Base-by-base conservation (phyloP, 495 filamentous ascomycete species). In the Trichoderma orchidacearum region DNA sequence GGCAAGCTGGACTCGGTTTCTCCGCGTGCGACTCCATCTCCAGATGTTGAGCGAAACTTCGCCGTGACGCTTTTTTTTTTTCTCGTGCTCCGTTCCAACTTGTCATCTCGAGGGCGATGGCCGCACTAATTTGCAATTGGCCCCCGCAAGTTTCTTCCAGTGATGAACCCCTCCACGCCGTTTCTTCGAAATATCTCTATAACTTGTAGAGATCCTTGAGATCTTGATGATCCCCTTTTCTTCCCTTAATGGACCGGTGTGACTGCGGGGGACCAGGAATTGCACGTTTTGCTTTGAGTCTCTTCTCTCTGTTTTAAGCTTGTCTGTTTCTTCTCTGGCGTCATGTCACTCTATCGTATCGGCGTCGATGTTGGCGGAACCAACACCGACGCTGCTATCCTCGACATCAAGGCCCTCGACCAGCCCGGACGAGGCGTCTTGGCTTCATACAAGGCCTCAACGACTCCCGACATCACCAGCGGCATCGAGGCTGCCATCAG, bases 401-500 rank as follows among this genome's bases (percentile, higher is more conserved):
- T 41, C n/a, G 36, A 41, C 36, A 13, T 41, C 36, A 41, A 41
- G 36, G 36, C 36, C 5, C 36, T 41, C n/a, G 36, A 41, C 36
- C 13, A 41, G 5, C 36, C 36, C n/a, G 36, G 36, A 21, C 36
- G 36, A 1, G 36, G 36, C 8, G 36, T 41, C 15, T 17, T 41
- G n/a, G 36, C 36, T 17, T 41, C 36, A n/a, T 18, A n/a, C 13
- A 41, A 41, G 13, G 36, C 36, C 13, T 17, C 36, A 18, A 41
- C 74, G 13, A 72, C 69, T 1, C 28, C 68, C 0, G 64, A 77
- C 60, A 67, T 73, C 4, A 74, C 72, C 3, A 61, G 62, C 48
- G 74, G 73, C 5, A 75, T 77, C 27, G 60, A 72, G 35, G 64
- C 54, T 3, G 68, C 66, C 5, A 64, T 75, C 51, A 50, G 62